Conservation (phyloP, 495 filamentous ascomycete genomes). For the Neurospora sp. region DNA sequence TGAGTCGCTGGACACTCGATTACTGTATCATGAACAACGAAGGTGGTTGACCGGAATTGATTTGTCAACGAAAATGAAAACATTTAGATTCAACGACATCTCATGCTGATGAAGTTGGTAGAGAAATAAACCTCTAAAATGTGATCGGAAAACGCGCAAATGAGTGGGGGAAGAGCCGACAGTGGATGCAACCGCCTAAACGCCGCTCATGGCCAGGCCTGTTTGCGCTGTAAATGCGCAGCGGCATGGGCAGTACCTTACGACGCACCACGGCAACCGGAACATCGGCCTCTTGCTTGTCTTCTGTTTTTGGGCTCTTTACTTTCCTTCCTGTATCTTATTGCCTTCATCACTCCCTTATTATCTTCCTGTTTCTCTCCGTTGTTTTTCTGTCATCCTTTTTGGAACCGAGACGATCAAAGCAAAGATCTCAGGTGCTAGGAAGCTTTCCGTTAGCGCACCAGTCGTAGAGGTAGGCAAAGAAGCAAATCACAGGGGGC, state of each 20-base stretch:
- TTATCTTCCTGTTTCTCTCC: neutral
- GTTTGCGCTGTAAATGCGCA: neutral
- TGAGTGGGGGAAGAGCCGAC: neutral
- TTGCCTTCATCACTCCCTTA: neutral
- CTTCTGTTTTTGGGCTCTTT: neutral
- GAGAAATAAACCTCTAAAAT: neutral
- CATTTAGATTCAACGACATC: neutral
- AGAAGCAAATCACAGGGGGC: neutral
- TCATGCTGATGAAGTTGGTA: neutral
- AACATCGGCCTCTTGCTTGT: neutral
- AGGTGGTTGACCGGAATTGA: neutral
- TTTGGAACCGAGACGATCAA: neutral
- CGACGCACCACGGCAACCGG: neutral
- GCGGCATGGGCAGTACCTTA: neutral
- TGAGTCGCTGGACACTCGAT: neutral
- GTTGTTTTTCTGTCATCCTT: neutral
- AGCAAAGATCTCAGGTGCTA: neutral
- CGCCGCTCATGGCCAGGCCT: neutral
- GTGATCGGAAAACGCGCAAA: neutral
- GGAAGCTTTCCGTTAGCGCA: neutral
- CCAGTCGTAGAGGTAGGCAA: no score
- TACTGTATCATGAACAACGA: fast-evolving
- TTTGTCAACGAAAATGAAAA: neutral
- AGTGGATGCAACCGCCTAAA: neutral
- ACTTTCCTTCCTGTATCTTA: neutral